A percentile compares a stretch with the other conserved stretches of the same genome.
Conservation (phyloP, 1,139 yeast species). For the Zygosaccharomyces sapae region DNA sequence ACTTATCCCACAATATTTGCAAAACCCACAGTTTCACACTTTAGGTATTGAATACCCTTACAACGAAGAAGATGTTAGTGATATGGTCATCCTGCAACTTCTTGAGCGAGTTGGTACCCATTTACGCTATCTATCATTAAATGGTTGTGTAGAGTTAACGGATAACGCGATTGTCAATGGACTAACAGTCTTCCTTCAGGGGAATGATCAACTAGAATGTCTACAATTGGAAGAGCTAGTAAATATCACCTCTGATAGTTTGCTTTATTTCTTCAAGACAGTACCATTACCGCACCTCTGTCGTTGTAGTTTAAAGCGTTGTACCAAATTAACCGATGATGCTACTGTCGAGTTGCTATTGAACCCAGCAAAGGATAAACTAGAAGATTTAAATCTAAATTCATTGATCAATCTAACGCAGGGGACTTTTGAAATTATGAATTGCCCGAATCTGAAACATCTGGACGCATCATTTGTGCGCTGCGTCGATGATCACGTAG, state of each 20-base stretch:
- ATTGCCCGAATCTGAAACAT: slow-evolving; percentile 58
- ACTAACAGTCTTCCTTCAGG: slow-evolving; percentile 43
- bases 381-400: slow-evolving; percentile 67
- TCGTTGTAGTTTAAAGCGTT: slow-evolving; percentile 60
- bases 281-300: slow-evolving; percentile 53
- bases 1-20: slow-evolving; percentile 59
- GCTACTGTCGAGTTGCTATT: slow-evolving; percentile 56
- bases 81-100: slow-evolving; percentile 60
- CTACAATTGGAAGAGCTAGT: slow-evolving; percentile 42
- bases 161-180: slow-evolving; percentile 61
- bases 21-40: slow-evolving; percentile 42
- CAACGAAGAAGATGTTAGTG: slow-evolving; percentile 62
- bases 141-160: slow-evolving; percentile 70
- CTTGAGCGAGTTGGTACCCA: slow-evolving; percentile 61
- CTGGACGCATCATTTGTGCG: slow-evolving; percentile 76
- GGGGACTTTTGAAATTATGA: slow-evolving; percentile 46
- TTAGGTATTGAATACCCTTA: slow-evolving; percentile 69
- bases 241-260: slow-evolving; percentile 62
- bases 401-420: slow-evolving; percentile 59
- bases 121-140: slow-evolving; percentile 54
- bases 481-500: slow-evolving; percentile 59
- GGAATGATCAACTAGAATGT: slow-evolving; percentile 18
- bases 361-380: slow-evolving; percentile 57
- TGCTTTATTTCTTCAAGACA: slow-evolving; percentile 50
- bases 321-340: slow-evolving; percentile 58